These are phyloP conservation scores for Aspergillus biplanus DNA, from an alignment of 495 filamentous ascomycete genomes.

Conservation along the genomic window DNA sequence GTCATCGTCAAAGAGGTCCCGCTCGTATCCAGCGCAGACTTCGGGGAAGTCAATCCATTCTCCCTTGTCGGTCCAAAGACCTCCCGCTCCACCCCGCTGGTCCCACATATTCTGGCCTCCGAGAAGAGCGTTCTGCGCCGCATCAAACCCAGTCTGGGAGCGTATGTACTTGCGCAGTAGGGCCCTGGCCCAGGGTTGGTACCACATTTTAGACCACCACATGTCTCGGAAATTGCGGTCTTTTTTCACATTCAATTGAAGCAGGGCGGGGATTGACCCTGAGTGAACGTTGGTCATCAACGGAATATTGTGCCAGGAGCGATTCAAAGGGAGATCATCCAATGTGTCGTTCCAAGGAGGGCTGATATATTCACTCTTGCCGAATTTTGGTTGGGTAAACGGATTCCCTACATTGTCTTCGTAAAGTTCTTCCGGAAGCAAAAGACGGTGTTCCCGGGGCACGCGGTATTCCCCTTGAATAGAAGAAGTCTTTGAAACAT, in stretches of 20 bases:
- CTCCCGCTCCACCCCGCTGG: constrained; percentile 56
- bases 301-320: constrained; percentile 53
- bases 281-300: constrained; percentile 59
- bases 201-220: constrained; percentile 64
- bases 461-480: constrained; percentile 47
- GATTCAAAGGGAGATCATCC: constrained; percentile 44
- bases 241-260: constrained; percentile 51
- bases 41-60: constrained; percentile 59
- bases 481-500: constrained; percentile 43
- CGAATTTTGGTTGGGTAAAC: constrained; percentile 41
- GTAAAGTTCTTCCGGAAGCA: constrained; percentile 47
- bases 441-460: constrained; percentile 46
- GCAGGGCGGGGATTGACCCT: constrained; percentile 49
- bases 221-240: constrained; percentile 41
- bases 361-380: constrained; percentile 35
- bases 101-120: constrained; percentile 60
- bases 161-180: constrained; percentile 56
- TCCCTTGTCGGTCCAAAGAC: constrained; percentile 61
- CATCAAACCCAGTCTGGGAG: constrained; percentile 45
- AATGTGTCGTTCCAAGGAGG: constrained; percentile 47
- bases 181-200: constrained; percentile 53
- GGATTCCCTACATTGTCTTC: constrained; percentile 41
- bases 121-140: constrained; percentile 46
- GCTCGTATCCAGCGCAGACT: constrained; percentile 55
- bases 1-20: constrained; percentile 53